phyloP scores from a whole-genome alignment of 2,329 filamentous ascomycete genomes.

The Penicillium sp. region DNA sequence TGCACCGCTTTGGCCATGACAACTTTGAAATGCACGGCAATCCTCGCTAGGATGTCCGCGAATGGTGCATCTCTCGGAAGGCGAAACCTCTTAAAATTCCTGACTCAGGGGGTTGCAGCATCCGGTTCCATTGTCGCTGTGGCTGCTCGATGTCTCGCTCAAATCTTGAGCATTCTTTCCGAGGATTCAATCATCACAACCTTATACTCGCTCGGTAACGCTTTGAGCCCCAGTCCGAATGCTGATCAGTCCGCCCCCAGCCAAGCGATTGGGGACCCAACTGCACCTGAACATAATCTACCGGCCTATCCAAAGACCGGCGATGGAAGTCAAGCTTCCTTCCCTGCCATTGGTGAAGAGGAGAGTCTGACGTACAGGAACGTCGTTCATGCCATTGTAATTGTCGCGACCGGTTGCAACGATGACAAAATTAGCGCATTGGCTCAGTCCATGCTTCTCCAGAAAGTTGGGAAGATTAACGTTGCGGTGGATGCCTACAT shows the following conservation, averaged over 20 bases:
- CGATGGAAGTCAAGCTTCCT: conserved; percentile 57
- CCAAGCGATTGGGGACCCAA: conserved; percentile 31
- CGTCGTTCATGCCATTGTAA: conserved; percentile 91
- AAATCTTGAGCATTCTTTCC: conserved; percentile 73
- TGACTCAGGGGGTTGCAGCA: conserved; percentile 71
- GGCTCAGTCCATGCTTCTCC: conserved; percentile 91
- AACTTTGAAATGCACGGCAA: conserved; percentile 73
- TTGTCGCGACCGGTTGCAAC: conserved; percentile 73
- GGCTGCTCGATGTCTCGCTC: conserved; percentile 79
- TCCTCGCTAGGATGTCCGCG: conserved; percentile 71
- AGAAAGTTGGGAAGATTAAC: conserved; percentile 86
- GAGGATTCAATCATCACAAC: conserved; percentile 93
- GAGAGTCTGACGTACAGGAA: conserved; percentile 76
- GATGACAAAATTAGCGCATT: conserved; percentile 91
- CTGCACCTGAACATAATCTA: conserved; percentile 48
- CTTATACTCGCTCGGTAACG: conserved; percentile 92
- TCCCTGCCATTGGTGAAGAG: conserved; percentile 70
- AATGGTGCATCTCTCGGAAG: conserved; percentile 70
- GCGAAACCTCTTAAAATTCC: conserved; percentile 74
- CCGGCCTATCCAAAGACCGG: conserved; percentile 32
- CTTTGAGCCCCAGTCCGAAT: conserved; percentile 68
- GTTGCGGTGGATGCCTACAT: conserved; percentile 77
- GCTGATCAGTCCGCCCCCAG: conserved; percentile 45
- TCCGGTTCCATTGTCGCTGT: conserved; percentile 65
- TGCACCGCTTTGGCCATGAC: conserved; percentile 71